phyloP scores from a whole-genome alignment of 495 filamentous ascomycete species.

The Venustampulla echinocandica region DNA sequence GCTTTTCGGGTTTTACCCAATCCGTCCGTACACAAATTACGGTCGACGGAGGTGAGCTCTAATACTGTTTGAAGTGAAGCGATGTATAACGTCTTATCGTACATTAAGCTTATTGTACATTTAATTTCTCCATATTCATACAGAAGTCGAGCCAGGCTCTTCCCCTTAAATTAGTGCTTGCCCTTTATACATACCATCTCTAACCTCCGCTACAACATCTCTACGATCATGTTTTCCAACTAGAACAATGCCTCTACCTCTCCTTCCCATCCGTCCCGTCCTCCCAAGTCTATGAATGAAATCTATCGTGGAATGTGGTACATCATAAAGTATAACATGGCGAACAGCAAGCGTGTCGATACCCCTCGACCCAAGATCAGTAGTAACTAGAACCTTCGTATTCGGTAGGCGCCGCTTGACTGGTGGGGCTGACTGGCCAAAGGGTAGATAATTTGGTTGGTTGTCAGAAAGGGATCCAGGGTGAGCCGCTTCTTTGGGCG shows the following conservation, averaged over 20 bases:
- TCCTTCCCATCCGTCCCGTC: slow-evolving; percentile 83
- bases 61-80: too few relatives aligned
- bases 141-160: too few relatives aligned
- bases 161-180: slow-evolving; percentile 64
- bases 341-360: slow-evolving; percentile 91
- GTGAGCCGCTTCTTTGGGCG: slow-evolving; percentile 31
- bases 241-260: slow-evolving; percentile 81
- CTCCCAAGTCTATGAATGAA: slow-evolving; percentile 93
- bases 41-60: too few relatives aligned
- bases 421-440: slow-evolving; percentile 11
- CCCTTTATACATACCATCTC: slow-evolving; percentile 88
- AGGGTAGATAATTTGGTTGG: slow-evolving; percentile 21
- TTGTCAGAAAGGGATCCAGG: slow-evolving; percentile 21
- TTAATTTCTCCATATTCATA: too few relatives aligned
- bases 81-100: too few relatives aligned
- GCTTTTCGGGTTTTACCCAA: too few relatives aligned
- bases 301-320: slow-evolving; percentile 91
- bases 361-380: slow-evolving; percentile 83
- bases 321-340: slow-evolving; percentile 88
- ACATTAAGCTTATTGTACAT: too few relatives aligned
- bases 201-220: slow-evolving; percentile 86
- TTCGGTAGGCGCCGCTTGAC: slow-evolving; percentile 43
- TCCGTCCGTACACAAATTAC: too few relatives aligned
- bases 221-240: slow-evolving; percentile 83
- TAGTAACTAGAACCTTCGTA: slow-evolving; percentile 86